These are phyloP conservation scores for Penicillium sp. DNA, from an alignment of 2,329 filamentous ascomycete species.

Conservation along the genomic window DNA sequence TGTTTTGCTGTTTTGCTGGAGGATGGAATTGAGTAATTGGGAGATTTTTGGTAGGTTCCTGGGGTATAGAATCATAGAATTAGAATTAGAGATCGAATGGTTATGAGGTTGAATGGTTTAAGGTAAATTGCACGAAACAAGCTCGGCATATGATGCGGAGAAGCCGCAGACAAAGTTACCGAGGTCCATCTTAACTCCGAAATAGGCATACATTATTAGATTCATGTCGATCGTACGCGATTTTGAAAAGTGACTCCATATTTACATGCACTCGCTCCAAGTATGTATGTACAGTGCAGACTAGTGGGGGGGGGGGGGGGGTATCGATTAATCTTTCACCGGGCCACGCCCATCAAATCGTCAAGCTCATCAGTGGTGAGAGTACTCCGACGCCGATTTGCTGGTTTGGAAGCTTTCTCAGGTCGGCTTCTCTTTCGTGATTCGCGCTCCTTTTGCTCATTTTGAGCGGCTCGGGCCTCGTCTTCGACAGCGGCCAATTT, in stretches of 20 bases:
- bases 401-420: conserved; percentile 30
- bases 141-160: conserved; percentile 11
- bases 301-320: too few relatives aligned
- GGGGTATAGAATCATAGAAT: not conserved
- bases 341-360: conserved; percentile 37
- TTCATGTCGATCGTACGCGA: not conserved
- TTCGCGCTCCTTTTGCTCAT: conserved; percentile 35
- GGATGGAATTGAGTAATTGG: not conserved
- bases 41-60: not conserved
- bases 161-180: conserved; percentile 14
- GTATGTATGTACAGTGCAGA: conserved; percentile 28
- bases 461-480: conserved; percentile 44
- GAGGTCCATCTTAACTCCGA: conserved; percentile 8
- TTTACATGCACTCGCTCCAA: conserved; percentile 16
- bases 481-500: conserved; percentile 46
- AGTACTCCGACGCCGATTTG: conserved; percentile 44
- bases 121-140: not conserved
- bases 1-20: not conserved
- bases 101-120: not conserved
- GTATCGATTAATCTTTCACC: conserved; percentile 20
- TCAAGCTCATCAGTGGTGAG: conserved; percentile 48
- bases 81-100: not conserved
- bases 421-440: conserved; percentile 38
- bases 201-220: not conserved
- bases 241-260: conserved; percentile 11